phyloP scores from a whole-genome alignment of 768 basidiomycete species.

The Clavaria fumosa region DNA sequence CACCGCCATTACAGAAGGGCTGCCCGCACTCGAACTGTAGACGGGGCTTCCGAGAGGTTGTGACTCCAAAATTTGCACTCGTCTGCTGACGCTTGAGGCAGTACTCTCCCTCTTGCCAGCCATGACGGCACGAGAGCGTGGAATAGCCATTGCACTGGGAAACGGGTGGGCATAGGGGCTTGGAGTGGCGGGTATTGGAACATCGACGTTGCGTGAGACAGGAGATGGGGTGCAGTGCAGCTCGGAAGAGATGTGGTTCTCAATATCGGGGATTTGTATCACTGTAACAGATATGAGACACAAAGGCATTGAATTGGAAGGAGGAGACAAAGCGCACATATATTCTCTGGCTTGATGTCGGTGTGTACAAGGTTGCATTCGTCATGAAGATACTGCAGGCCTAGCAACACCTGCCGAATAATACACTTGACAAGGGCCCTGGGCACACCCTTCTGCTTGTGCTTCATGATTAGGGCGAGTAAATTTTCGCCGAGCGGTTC shows the following conservation, averaged over 20 bases:
- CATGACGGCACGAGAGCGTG: neutral
- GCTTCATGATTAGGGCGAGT: constrained; percentile 55
- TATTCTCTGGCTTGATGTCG: constrained; percentile 91
- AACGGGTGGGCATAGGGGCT: constrained; percentile 1
- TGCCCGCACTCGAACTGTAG: constrained; percentile 16
- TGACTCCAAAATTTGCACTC: constrained; percentile 73
- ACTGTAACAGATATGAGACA: constrained; percentile 25
- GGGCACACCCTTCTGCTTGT: constrained; percentile 76
- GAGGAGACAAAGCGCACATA: constrained; percentile 46
- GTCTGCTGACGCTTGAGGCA: constrained; percentile 13
- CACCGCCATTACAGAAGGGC: too few species aligned
- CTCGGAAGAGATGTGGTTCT: constrained; percentile 55
- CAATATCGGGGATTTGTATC: constrained; percentile 71
- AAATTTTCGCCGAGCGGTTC: constrained; percentile 75
- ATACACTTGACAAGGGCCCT: constrained; percentile 72
- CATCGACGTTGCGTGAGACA: constrained; percentile 66
- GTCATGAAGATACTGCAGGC: constrained; percentile 83
- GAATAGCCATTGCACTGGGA: constrained; percentile 5
- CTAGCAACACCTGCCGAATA: constrained; percentile 73
- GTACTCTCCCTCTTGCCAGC: neutral
- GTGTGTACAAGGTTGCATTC: constrained; percentile 90
- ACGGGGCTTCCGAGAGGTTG: constrained; percentile 57
- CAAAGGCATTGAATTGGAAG: constrained; percentile 5
- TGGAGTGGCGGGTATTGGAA: constrained; percentile 51
- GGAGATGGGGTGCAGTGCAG: constrained; percentile 53